These are phyloP conservation scores for Fusarium sp. DNA, from an alignment of 2,329 filamentous ascomycete genomes.

Conservation along the genomic window DNA sequence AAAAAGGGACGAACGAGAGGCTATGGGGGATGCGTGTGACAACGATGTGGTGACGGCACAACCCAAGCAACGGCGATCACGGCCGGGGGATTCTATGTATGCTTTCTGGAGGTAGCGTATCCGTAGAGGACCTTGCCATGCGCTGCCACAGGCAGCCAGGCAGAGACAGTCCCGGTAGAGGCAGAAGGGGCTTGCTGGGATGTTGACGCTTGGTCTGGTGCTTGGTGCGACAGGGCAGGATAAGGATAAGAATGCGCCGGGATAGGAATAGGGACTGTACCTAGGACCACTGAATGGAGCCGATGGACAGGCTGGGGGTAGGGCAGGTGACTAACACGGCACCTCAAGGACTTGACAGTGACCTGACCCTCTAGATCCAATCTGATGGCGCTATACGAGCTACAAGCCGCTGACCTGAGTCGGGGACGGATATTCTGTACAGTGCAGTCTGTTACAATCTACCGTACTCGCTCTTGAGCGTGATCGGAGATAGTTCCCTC, in stretches of 20 bases:
- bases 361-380: slow-evolving; percentile 33
- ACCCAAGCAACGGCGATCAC: slow-evolving; percentile 39
- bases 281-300: slow-evolving; percentile 13
- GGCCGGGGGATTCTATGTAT: slow-evolving; percentile 12
- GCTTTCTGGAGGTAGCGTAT: background rate
- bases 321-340: slow-evolving; percentile 50
- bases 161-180: slow-evolving; percentile 19
- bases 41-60: slow-evolving; percentile 41
- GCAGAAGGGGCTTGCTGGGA: slow-evolving; percentile 26
- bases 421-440: background rate
- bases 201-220: slow-evolving; percentile 19
- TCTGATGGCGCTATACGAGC: slow-evolving; percentile 41
- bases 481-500: slow-evolving; percentile 42
- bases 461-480: slow-evolving; percentile 27
- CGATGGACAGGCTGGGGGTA: slow-evolving; percentile 25
- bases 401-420: slow-evolving; percentile 43
- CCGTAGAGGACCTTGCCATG: background rate
- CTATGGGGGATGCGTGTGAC: slow-evolving; percentile 42
- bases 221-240: slow-evolving; percentile 42
- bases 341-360: background rate
- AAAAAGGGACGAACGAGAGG: slow-evolving; percentile 32
- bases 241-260: slow-evolving; percentile 35
- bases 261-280: slow-evolving; percentile 35
- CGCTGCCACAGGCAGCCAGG: slow-evolving; percentile 15
- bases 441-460: background rate